Conservation (phyloP, 768 basidiomycete species). For the Tulasnella sp. region DNA sequence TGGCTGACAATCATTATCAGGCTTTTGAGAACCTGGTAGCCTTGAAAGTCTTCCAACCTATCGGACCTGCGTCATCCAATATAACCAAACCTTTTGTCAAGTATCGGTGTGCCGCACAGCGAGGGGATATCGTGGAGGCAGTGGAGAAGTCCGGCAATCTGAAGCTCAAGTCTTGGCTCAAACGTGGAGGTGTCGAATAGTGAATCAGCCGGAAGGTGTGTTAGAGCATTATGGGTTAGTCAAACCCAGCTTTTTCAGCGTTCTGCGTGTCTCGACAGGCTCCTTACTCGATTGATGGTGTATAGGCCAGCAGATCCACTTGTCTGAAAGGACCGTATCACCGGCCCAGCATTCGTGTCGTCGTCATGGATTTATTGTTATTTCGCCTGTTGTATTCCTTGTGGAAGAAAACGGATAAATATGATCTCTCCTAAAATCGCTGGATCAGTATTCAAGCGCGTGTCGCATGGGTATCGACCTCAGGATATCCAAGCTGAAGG, state of each 20-base stretch:
- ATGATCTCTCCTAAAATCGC: no score
- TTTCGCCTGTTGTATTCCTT: no score
- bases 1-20: constrained; percentile 48
- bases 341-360: no score
- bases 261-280: not conserved
- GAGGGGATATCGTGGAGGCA: constrained; percentile 67
- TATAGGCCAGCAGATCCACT: no score
- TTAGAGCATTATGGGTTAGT: not conserved
- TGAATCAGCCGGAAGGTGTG: not conserved
- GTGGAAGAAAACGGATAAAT: no score
- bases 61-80: constrained; percentile 53
- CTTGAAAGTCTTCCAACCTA: constrained; percentile 59
- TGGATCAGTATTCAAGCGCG: no score
- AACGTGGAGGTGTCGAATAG: constrained; percentile 44
- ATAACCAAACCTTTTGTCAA: constrained; percentile 72
- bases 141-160: constrained; percentile 69
- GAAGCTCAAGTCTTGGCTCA: constrained; percentile 78
- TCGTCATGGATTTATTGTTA: no score
- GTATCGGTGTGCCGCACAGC: constrained; percentile 67
- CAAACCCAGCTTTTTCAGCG: not conserved
- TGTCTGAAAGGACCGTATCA: no score
- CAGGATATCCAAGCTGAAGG: no score
- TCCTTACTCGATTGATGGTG: not conserved
- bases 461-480: no score
- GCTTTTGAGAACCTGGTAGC: constrained; percentile 73